These are phyloP conservation scores for Aspergillus novofumigatus DNA, from an alignment of 2,329 filamentous ascomycete genomes.

Conservation along the genomic window DNA sequence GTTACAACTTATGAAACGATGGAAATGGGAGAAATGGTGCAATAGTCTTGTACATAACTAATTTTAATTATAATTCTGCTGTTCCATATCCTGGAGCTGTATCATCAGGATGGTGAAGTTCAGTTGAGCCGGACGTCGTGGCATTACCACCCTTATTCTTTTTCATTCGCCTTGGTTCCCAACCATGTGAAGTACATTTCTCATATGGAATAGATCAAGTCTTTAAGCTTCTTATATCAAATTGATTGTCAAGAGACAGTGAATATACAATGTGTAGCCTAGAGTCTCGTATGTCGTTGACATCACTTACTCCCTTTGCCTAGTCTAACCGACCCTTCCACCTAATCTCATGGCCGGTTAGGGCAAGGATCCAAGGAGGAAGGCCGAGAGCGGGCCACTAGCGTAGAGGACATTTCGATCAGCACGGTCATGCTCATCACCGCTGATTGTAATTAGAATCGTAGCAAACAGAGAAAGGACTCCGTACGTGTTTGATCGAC, in stretches of 20 bases:
- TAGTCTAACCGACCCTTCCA: too few species aligned
- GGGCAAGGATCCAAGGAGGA: too few species aligned
- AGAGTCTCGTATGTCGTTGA: too few species aligned
- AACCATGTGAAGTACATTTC: background rate
- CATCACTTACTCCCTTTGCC: too few species aligned
- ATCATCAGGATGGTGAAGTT: background rate
- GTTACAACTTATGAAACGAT: conserved; percentile 17
- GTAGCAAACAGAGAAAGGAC: background rate
- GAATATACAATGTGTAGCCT: too few species aligned
- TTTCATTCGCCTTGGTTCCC: background rate
- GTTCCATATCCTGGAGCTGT: background rate
- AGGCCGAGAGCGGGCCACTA: too few species aligned
- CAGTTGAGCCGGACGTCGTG: background rate
- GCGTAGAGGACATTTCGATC: background rate
- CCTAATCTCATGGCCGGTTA: too few species aligned
- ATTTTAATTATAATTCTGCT: conserved; percentile 28
- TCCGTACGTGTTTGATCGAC: background rate
- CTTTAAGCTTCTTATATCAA: background rate
- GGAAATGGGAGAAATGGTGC: conserved; percentile 20
- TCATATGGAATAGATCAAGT: background rate
- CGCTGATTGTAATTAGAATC: background rate
- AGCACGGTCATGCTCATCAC: background rate
- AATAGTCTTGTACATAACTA: conserved; percentile 30
- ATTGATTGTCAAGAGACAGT: background rate
- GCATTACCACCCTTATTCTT: background rate